phyloP scores from a whole-genome alignment of 805 yeast species.

The Teunomyces cretensis region DNA sequence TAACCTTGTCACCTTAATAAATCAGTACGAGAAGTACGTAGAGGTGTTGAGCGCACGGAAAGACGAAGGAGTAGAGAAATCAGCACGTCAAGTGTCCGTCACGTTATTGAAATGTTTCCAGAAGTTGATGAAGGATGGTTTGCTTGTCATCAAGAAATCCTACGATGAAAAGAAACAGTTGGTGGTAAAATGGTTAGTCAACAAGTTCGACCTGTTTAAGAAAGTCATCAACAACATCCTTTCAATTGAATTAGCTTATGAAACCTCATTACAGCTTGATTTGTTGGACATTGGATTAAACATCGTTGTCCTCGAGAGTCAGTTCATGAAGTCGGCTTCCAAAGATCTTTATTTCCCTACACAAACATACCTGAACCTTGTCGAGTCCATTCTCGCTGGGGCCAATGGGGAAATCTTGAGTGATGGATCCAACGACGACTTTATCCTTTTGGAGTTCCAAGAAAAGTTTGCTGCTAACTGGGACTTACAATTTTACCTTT shows the following conservation, averaged over 20 bases:
- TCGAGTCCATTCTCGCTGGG: slow-evolving; percentile 28
- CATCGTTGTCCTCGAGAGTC: slow-evolving; percentile 56
- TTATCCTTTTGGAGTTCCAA: slow-evolving; percentile 54
- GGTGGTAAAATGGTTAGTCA: slow-evolving; percentile 63
- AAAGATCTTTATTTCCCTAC: slow-evolving; percentile 66
- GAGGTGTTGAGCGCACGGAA: slow-evolving; percentile 12
- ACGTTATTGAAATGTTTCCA: slow-evolving; percentile 50
- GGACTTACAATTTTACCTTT: slow-evolving; percentile 78
- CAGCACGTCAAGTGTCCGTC: slow-evolving; percentile 42
- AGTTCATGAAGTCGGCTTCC: slow-evolving; percentile 47
- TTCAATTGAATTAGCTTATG: slow-evolving; percentile 39
- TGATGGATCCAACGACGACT: slow-evolving; percentile 51
- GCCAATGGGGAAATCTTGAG: slow-evolving; percentile 36
- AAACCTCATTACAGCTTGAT: slow-evolving; percentile 53
- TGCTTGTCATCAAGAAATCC: slow-evolving; percentile 33
- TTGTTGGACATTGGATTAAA: slow-evolving; percentile 55
- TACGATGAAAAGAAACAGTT: slow-evolving; percentile 46
- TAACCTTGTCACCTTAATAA: slow-evolving; percentile 49
- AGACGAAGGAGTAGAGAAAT: slow-evolving; percentile 25
- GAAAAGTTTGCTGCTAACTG: slow-evolving; percentile 56
- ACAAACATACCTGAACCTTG: slow-evolving; percentile 44
- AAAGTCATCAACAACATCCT: slow-evolving; percentile 42
- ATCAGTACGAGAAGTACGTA: slow-evolving; percentile 30
- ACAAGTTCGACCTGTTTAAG: slow-evolving; percentile 57
- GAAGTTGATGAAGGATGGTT: slow-evolving; percentile 42